Base-by-base conservation (phyloP, 352 stramenopile genomes). In the Pythium volutum region DNA sequence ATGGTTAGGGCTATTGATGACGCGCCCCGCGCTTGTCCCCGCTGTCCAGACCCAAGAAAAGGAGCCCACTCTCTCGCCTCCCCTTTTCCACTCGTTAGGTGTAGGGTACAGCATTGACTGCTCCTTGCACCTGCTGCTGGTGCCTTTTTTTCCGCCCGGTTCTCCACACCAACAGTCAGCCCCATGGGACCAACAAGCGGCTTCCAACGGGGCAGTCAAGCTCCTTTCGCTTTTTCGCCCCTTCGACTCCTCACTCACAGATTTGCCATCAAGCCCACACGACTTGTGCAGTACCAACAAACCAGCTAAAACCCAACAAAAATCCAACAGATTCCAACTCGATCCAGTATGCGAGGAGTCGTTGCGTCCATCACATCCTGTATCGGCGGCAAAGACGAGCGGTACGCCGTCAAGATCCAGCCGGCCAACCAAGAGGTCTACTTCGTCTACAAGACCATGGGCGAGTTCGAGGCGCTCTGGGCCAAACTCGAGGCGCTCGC, bases 391-490 rank as follows among this genome's bases (percentile, higher is more conserved):
- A 89, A 88, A 57, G 74, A 90, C 46, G 84, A 90, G 41, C 86
- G 76, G 51, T 93, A 89, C 59, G 84, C 84, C 9, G 76, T 93
- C 38, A 77, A 87, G 66, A 73, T 91, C 45, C 55, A 70, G 41
- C 69, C 75, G 4, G 45, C 63, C 18, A 60, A 77, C 26, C 74
- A 73, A 16, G 70, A 58, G 16, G 62, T 70, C 20, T 91, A 91
- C 72, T 93, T 89, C 66, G 81, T 89, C 34, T 93, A 93, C 76
- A 91, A 91, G 76, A 87, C 70, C 22, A 71, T 91, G 70, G 59
- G 50, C 67, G 81, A 93, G 48, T 93, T 93, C 43, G 75, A 90
- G 48, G 75, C 74, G 46, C 72, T 93, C 0, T 93, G 81, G 81
- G 59, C 56, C 59, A 71, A 80, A 10, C 65, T 93, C 42, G 74